A percentile compares a stretch with the other conserved stretches of the same genome.
These are phyloP conservation scores for Fusarium guadeloupense DNA, from an alignment of 2,329 filamentous ascomycete species.

Conservation along the genomic window DNA sequence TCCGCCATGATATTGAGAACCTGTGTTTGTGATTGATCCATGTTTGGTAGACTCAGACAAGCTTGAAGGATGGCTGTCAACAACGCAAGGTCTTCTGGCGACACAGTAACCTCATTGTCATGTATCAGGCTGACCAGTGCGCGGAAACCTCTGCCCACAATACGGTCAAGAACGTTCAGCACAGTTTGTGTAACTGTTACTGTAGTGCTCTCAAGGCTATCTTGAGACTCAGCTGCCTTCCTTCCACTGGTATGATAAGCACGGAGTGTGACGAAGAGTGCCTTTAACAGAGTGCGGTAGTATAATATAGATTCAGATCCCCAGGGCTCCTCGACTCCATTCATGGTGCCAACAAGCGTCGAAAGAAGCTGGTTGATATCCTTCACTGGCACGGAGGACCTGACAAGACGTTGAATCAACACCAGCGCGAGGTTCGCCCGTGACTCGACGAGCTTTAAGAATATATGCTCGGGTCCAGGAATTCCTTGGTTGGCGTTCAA, in stretches of 20 bases:
- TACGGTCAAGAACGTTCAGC: slow-evolving; percentile 80
- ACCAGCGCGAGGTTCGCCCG: slow-evolving; percentile 84
- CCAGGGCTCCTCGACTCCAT: slow-evolving; percentile 64
- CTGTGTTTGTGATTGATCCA: slow-evolving; percentile 75
- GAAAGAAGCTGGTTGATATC: slow-evolving; percentile 63
- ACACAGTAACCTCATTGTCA: slow-evolving; percentile 67
- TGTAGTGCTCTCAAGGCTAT: slow-evolving; percentile 47
- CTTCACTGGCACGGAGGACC: slow-evolving; percentile 59
- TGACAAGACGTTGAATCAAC: slow-evolving; percentile 80
- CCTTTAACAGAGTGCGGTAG: slow-evolving; percentile 83
- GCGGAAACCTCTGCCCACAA: slow-evolving; percentile 84
- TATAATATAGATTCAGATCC: slow-evolving; percentile 67
- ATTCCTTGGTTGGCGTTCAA: slow-evolving; percentile 78
- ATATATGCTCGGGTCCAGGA: slow-evolving; percentile 81
- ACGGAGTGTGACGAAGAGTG: slow-evolving; percentile 83
- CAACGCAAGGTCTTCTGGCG: slow-evolving; percentile 85
- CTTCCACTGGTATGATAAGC: slow-evolving; percentile 61
- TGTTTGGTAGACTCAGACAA: slow-evolving; percentile 79
- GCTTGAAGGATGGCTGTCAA: slow-evolving; percentile 89
- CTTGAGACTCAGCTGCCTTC: slow-evolving; percentile 47
- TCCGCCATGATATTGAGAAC: slow-evolving; percentile 75
- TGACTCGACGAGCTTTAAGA: slow-evolving; percentile 77
- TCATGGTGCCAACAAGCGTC: slow-evolving; percentile 62
- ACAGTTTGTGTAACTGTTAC: slow-evolving; percentile 67
- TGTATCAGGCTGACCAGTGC: slow-evolving; percentile 84